Base-by-base conservation (phyloP, 1,284 basidiomycete species). In the Tylopilus orsonianus region DNA sequence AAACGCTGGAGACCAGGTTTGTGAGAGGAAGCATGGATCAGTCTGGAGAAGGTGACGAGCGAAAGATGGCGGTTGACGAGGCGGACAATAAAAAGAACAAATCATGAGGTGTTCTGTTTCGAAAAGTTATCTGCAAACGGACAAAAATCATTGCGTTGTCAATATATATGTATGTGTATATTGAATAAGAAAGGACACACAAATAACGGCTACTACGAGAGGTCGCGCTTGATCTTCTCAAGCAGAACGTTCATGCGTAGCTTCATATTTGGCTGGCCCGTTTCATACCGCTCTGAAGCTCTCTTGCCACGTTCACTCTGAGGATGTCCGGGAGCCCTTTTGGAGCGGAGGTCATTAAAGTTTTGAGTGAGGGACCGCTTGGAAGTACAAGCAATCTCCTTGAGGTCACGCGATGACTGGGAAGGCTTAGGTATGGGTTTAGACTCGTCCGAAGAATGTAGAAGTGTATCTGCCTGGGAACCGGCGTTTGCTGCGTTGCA, bases 191-290 rank as follows among this genome's bases (percentile, higher is more conserved):
- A 46, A 38, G 30, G 26, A 48, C 54, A 8, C 18, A 55, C 55
- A 12, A 14, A 43, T 23, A 24, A 26, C 8, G 18, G 39, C 18
- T 14, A 20, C 34, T 59, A 56, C 44, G 68, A 60, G 44, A 71
- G 66, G 55, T 84, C 77, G 42, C 76, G 77, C 66, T 87, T 85
- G 55, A 90, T 88, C 62, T 81, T 83, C 60, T 86, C 84, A 38
- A 90, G 74, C 74, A 90, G 76, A n/a, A 78, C 81, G 54, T 79
- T 77, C 87, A 90, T 90, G 22, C 87, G 79, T 47, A 85, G 62
- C 55, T 82, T 83, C 88, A 90, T 90, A 59, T 89, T 78, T 9
- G 87, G 87, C 58, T 90, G 88, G 6, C 83, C 70, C 56, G 75
- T 64, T 32, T 72, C 70, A 44, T 58, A 43, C 40, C 50, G 32